phyloP scores from a whole-genome alignment of 345 rosid species.

The Lumnitzera racemosa region DNA sequence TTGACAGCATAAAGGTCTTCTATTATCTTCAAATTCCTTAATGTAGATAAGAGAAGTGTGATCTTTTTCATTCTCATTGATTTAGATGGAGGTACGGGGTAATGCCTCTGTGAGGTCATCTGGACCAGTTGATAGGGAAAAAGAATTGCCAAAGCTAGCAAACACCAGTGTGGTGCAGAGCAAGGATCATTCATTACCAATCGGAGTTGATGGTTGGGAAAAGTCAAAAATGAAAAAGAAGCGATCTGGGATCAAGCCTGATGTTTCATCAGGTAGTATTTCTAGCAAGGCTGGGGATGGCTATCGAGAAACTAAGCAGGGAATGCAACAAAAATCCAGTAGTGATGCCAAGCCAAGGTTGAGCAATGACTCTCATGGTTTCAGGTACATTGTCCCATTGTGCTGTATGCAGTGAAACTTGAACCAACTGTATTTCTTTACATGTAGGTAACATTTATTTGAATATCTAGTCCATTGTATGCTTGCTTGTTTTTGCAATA shows the following conservation, averaged over 20 bases:
- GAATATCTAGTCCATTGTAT: too few species aligned
- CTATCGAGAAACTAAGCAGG: constrained; percentile 68
- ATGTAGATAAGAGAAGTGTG: constrained; percentile 8
- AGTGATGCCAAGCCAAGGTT: constrained; percentile 55
- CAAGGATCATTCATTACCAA: constrained; percentile 66
- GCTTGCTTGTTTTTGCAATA: too few species aligned
- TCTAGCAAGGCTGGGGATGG: constrained; percentile 56
- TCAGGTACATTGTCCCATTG: constrained; percentile 39
- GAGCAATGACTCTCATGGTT: constrained; percentile 64
- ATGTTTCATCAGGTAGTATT: constrained; percentile 38
- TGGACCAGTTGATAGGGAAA: constrained; percentile 63
- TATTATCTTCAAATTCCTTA: constrained; percentile 5
- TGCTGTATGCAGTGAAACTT: background rate
- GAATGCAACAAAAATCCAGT: constrained; percentile 49
- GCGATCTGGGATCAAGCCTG: constrained; percentile 78
- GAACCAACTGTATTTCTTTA: background rate
- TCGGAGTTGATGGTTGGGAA: constrained; percentile 87
- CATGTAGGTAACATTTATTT: too few species aligned
- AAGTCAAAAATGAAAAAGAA: constrained; percentile 87
- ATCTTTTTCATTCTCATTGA: constrained; percentile 21
- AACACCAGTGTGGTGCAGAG: constrained; percentile 47
- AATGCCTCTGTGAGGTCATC: constrained; percentile 55
- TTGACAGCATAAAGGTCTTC: too few species aligned
- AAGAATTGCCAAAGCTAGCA: constrained; percentile 54
- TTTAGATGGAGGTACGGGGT: constrained; percentile 64